A percentile compares a stretch with the other conserved stretches of the same genome.
Evolutionary conservation across 2,329 filamentous ascomycete genomes (phyloP).

Genomic region (Lachnellula occidentalis): DNA sequence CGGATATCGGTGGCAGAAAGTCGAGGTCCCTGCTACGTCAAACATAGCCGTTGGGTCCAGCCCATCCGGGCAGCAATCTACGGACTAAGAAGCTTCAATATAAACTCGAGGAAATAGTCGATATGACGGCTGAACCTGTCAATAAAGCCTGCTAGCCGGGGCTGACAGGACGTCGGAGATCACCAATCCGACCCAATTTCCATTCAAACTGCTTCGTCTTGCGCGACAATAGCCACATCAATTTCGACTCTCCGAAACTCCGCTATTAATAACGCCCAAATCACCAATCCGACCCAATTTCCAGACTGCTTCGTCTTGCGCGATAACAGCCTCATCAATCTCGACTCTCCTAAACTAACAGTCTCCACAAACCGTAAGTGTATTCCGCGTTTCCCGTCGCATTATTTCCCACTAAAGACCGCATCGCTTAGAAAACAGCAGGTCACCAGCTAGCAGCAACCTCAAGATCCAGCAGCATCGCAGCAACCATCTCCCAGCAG

Average conservation of each 20-base stretch:
- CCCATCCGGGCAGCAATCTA: no score
- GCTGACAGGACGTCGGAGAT: background rate
- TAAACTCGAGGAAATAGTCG: no score
- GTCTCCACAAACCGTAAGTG: conserved; percentile 20
- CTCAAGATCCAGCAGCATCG: no score
- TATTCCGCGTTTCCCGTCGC: conserved; percentile 18
- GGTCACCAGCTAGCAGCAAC: no score
- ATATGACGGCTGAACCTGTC: no score
- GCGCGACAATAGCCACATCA: conserved; percentile 13
- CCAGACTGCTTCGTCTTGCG: conserved; percentile 5
- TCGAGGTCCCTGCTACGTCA: no score
- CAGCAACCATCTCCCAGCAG: no score
- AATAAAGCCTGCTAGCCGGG: no score
- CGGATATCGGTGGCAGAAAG: no score
- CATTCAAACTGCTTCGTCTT: conserved; percentile 2
- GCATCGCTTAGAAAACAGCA: no score
- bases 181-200: conserved; percentile 8
- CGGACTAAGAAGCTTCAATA: no score
- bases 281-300: conserved; percentile 8
- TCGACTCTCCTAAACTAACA: background rate
- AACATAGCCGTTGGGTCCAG: no score
- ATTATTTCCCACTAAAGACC: conserved; percentile 16
- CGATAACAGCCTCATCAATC: conserved; percentile 10
- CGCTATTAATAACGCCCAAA: conserved; percentile 18
- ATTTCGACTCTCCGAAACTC: background rate